Percentiles rank a stretch among this genome's conserved stretches.
These are phyloP conservation scores for Erythrobasidium hasegawianum DNA, from an alignment of 1,284 basidiomycete species.

Conservation along the genomic window DNA sequence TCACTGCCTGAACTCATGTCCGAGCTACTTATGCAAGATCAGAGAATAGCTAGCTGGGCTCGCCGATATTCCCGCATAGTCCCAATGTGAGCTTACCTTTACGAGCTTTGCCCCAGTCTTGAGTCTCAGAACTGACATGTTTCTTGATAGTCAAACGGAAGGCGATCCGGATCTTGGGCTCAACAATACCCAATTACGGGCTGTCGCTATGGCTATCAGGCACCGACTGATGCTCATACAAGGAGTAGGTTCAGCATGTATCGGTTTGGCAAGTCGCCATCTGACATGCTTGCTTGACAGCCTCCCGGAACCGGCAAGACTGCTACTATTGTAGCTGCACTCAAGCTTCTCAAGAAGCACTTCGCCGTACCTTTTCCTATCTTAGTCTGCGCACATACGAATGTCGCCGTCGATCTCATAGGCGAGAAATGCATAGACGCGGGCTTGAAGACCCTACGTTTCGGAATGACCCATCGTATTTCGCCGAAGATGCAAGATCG, in stretches of 20 bases:
- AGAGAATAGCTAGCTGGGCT: constrained; percentile 71
- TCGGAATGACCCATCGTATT: constrained; percentile 65
- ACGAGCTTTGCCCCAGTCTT: too few species aligned
- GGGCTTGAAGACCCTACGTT: constrained; percentile 70
- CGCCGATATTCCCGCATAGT: constrained; percentile 55
- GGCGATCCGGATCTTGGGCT: constrained; percentile 74
- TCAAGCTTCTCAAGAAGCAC: constrained; percentile 77
- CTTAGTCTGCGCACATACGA: constrained; percentile 86
- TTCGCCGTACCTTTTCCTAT: constrained; percentile 80
- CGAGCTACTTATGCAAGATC: constrained; percentile 61
- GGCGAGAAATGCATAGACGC: constrained; percentile 64
- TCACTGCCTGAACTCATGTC: constrained; percentile 51
- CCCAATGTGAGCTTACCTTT: constrained; percentile 14
- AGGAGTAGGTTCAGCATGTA: too few species aligned
- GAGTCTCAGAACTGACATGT: too few species aligned
- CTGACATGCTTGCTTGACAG: constrained; percentile 54
- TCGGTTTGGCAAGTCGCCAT: too few species aligned
- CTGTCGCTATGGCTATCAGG: constrained; percentile 81
- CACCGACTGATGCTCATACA: constrained; percentile 76
- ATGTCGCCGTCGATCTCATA: constrained; percentile 87
- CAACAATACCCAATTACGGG: constrained; percentile 73
- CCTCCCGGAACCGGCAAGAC: constrained; percentile 95
- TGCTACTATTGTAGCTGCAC: constrained; percentile 79
- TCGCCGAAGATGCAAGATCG: constrained; percentile 58
- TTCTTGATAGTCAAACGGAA: too few species aligned